Base-by-base conservation (phyloP, 306 rosid species). In the Fragaria ananassa region DNA sequence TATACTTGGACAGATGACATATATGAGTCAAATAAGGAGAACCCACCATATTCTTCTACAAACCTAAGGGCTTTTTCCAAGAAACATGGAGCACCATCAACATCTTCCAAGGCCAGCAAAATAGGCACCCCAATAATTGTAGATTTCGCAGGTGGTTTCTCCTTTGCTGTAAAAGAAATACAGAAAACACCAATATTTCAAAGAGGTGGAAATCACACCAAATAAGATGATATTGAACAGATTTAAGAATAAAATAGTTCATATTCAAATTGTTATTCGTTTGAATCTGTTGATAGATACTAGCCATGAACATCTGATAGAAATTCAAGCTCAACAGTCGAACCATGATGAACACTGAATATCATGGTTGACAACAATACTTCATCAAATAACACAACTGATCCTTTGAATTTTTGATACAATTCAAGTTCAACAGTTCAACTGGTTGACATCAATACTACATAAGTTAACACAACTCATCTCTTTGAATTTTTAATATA, bases 101-200 rank as follows among this genome's bases (percentile, higher is more conserved):
- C 96, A 71, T 96, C 99, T 83, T 96, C 99, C 84, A 96, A 72
- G 70, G 98, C 98, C 82, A 93, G 94, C 83, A 96, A 86, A 82
- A 96, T 83, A 54, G 99, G 98, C 64, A 91, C 85, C 72, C 99
- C 94, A 78, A 89, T 74, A 70, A 96, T 93, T 3, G 81, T 83
- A 72, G 93, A 84, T 83, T 87, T 96, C 17, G n/a, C 57, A 23
- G 89, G 87, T 29, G 79, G 90, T 79, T 68, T 84, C 25, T 91
- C 97, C 74, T 81, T 89, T 77, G 68, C 99, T 93, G 68, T 75
- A 83, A 68, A 74, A 75, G 63, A 68, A 77, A 81, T 47, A 78
- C 65, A 83, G 76, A 78, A 71, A 77, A 70, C 68, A 70, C 8
- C 49, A 67, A 64, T 64, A 80, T 67, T 53, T 81, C 77, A 74